Base-by-base conservation (phyloP, 1,284 basidiomycete genomes). In the Melampsora larici-populina region DNA sequence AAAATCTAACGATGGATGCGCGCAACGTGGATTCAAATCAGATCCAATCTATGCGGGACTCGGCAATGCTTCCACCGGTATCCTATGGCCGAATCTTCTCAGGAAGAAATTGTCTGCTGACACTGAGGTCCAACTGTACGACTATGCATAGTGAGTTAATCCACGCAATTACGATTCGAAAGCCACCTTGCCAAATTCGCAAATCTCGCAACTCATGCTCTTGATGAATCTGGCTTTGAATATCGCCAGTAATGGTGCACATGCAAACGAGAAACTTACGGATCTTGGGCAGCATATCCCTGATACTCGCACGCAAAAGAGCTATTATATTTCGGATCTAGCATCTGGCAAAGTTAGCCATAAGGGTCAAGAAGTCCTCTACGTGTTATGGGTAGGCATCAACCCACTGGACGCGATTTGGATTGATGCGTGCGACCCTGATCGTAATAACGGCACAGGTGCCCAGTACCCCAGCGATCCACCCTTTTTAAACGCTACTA, bases 301-400 rank as follows among this genome's bases (percentile, higher is more conserved):
- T 60, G 74, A 76, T 31, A 76, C 74, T 4, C 51, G 74, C 2
- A 40, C 74, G 31, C 74, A 76, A 40, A 69, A 63, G 9, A 33
- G 62, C 31, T 15, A 46, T 24, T 76, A 76, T 29, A 46, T 62
- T 31, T 26, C 26, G 21, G 74, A 69, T 51, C 55, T 76, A 33
- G 7, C 60, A 69, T 58, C 74, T 5, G 43, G 58, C 18, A 62
- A 48, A 36, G 55, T 76, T 36, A 51, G 69, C 2, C 33, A 55
- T 24, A 66, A 66, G 8, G 11, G 33, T 26, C 55, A 64, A 15
- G 66, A 62, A 31, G 74, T 76, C 21, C 48, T 76, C 11, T 49
- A 68, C 26, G 26, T 76, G 21, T 66, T 58, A 26, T 76, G 74
- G 74, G 66, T 76, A 13, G 74, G 74, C 24, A 76, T 76, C 18